Conservation (phyloP, 345 rosid species). For the Lumnitzera littorea region DNA sequence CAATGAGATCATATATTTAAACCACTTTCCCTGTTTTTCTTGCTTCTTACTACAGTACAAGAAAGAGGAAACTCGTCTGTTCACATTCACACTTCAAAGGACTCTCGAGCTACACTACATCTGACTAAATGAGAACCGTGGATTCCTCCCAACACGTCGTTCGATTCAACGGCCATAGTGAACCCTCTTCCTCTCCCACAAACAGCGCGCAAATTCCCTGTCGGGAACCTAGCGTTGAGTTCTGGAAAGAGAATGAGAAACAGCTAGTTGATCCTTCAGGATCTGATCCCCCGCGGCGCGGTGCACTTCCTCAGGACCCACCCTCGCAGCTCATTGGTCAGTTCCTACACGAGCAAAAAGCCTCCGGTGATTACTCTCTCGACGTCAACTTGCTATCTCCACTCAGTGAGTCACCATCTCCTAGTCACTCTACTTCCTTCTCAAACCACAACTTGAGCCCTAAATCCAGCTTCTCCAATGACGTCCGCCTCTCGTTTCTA, state of each 20-base stretch:
- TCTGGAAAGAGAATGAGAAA: constrained; percentile 3
- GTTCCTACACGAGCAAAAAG: constrained; percentile 65
- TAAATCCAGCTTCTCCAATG: no score
- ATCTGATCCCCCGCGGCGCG: constrained; percentile 22
- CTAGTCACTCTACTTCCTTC: constrained; percentile 8
- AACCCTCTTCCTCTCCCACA: background rate
- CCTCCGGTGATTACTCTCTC: constrained; percentile 61
- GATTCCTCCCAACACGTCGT: background rate
- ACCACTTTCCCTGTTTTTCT: no score
- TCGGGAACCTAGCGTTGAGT: constrained; percentile 10
- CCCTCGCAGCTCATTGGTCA: constrained; percentile 60
- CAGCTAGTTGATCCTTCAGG: constrained; percentile 7
- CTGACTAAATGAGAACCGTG: background rate
- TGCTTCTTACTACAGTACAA: no score
- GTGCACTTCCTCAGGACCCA: constrained; percentile 40
- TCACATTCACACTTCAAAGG: no score
- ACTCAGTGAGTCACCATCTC: no score
- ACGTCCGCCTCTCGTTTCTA: no score
- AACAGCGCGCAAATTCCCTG: background rate
- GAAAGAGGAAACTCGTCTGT: no score
- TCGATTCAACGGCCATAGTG: background rate
- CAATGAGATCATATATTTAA: no score
- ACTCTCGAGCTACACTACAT: no score
- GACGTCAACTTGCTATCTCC: constrained; percentile 48
- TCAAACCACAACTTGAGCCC: constrained; percentile 6